phyloP scores from a whole-genome alignment of 495 filamentous ascomycete genomes.

The Poronia punctata region DNA sequence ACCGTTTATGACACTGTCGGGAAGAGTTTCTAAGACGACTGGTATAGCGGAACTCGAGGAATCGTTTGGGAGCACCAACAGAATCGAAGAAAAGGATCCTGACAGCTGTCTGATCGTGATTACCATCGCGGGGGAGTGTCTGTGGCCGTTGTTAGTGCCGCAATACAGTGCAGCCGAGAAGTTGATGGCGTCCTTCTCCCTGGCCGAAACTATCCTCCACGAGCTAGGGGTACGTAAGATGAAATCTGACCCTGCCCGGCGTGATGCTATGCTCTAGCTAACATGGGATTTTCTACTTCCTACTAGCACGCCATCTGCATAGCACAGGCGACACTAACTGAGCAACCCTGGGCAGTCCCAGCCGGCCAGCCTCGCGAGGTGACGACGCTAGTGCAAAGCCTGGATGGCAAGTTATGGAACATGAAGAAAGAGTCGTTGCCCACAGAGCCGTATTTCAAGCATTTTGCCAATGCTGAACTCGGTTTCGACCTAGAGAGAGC shows the following conservation, averaged over 20 bases:
- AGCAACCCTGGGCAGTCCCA: too few species aligned
- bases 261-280: not conserved
- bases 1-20: not conserved
- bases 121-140: constrained; percentile 16
- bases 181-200: constrained; percentile 9
- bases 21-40: not conserved
- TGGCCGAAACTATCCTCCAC: constrained; percentile 27
- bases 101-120: not conserved
- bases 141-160: constrained; percentile 30
- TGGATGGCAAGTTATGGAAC: constrained; percentile 7
- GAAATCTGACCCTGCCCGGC: not conserved
- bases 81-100: not conserved
- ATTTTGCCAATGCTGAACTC: constrained; percentile 6
- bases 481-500: constrained; percentile 22
- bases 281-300: constrained; percentile 5
- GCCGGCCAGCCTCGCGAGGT: not conserved
- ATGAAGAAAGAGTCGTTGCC: accelerated
- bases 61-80: not conserved
- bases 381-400: not conserved
- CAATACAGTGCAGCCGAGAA: constrained; percentile 26
- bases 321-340: constrained; percentile 5
- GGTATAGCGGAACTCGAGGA: not conserved
- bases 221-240: constrained; percentile 23
- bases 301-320: constrained; percentile 19
- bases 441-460: constrained; percentile 14